Base-by-base conservation (phyloP, 106 monocot genomes). In the Chionographis japonica region DNA sequence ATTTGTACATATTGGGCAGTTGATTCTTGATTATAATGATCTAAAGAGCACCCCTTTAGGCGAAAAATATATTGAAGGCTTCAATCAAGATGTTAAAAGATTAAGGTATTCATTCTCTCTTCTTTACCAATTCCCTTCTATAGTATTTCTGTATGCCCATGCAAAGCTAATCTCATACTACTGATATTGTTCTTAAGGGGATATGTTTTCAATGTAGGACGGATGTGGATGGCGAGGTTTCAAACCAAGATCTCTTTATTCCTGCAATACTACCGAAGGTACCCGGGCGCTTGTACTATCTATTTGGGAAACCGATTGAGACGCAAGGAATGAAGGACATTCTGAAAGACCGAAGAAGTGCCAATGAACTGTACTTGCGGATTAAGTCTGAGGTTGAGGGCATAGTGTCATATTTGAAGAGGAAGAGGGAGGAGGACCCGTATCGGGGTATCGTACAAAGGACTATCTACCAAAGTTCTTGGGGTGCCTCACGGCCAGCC, bases 241-340 rank as follows among this genome's bases (percentile, higher is more conserved):
- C 84, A 1, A 63, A 92, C 14, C 97, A 98, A 77, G 72, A 85
- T 0, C 2, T 98, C 3, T 65, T 82, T 74, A 0, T 90, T 43
- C 97, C 97, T 19, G 72, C 71, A 3, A 46, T 92, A 58, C 56
- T 90, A 27, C 92, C 97, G 0, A 98, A 93, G 43, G 15, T 90
- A 52, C 97, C 97, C 11, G 97, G 97, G 0, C 92, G 97, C 6
- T 89, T 92, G n/a, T 92, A 98, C 68, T 98, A 83, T 72, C 56
- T 92, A 19, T 98, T 98, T 63, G 97, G 97, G 10, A 87, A 90
- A 65, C 89, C 92, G 56, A 72, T 92, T 63, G 87, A 98, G 74
- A 85, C 85, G 17, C 55, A 37, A 50, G 89, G 85, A 40, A 85
- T 71, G 79, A 71, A 76, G 54, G 69, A 76, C 53, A 63, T 75